These are phyloP conservation scores for Claviceps monticola DNA, from an alignment of 2,329 filamentous ascomycete genomes.

Conservation along the genomic window DNA sequence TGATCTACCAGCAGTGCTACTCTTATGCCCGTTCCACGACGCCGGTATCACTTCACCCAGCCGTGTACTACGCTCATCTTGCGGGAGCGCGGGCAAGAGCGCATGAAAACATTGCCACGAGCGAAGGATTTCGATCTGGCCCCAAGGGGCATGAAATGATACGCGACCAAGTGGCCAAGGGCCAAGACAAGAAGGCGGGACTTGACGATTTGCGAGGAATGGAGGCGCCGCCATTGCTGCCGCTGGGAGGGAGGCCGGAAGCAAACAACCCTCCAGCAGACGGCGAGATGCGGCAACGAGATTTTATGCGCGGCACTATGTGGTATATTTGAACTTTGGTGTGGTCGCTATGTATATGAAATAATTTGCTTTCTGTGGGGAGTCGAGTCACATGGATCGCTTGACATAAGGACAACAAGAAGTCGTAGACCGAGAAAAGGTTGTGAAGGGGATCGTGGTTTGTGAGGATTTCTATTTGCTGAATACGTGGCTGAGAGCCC, in stretches of 20 bases:
- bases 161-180: slow-evolving; percentile 26
- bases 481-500: too few species aligned
- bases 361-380: background rate
- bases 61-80: slow-evolving; percentile 92
- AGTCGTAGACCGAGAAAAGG: too few species aligned
- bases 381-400: too few species aligned
- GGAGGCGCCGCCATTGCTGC: slow-evolving; percentile 18
- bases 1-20: slow-evolving; percentile 93
- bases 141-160: slow-evolving; percentile 29
- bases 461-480: too few species aligned
- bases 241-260: slow-evolving; percentile 15
- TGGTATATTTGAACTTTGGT: slow-evolving; percentile 25
- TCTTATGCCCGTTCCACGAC: slow-evolving; percentile 88
- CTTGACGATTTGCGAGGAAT: slow-evolving; percentile 10
- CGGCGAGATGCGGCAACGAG: slow-evolving; percentile 19
- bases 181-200: slow-evolving; percentile 10
- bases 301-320: slow-evolving; percentile 27
- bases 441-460: too few species aligned
- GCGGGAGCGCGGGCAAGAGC: slow-evolving; percentile 66
- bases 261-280: slow-evolving; percentile 10
- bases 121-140: slow-evolving; percentile 28
- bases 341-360: background rate
- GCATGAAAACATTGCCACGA: slow-evolving; percentile 46
- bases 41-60: slow-evolving; percentile 75
- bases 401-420: too few species aligned